Conservation (phyloP, 345 rosid genomes). For the Eucalyptus albens region DNA sequence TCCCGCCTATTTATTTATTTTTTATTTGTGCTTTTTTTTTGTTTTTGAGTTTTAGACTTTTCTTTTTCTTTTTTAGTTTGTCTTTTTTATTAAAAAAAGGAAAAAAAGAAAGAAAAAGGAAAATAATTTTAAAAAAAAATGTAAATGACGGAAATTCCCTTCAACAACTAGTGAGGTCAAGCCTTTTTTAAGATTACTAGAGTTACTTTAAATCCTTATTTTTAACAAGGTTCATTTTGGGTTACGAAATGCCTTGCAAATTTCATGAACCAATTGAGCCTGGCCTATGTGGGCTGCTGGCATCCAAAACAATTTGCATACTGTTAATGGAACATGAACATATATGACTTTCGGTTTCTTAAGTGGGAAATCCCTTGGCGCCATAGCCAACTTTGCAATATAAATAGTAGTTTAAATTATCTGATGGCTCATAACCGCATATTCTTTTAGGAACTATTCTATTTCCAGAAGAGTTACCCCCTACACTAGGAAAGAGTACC, state of each 20-base stretch:
- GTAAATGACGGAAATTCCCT: not conserved
- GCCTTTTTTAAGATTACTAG: too few relatives aligned
- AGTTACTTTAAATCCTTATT: fast-evolving
- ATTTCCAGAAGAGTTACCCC: not conserved
- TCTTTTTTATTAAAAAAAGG: not conserved
- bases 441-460: not conserved
- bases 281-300: not conserved
- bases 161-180: not conserved
- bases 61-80: not conserved
- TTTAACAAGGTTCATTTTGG: too few relatives aligned
- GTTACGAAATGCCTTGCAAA: not conserved
- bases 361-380: not conserved
- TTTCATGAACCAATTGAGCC: not conserved
- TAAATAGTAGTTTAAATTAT: not conserved
- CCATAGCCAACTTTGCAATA: not conserved
- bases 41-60: not conserved
- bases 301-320: not conserved
- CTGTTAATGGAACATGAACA: not conserved
- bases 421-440: not conserved
- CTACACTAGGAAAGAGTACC: not conserved
- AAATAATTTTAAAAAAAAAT: too few relatives aligned
- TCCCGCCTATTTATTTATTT: not conserved
- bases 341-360: not conserved
- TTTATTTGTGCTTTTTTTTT: not conserved
- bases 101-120: too few relatives aligned